A percentile compares a stretch with the other conserved stretches of the same genome.
These are phyloP conservation scores for Fonsecaea pugnacius DNA, from an alignment of 2,329 filamentous ascomycete genomes.

Conservation along the genomic window DNA sequence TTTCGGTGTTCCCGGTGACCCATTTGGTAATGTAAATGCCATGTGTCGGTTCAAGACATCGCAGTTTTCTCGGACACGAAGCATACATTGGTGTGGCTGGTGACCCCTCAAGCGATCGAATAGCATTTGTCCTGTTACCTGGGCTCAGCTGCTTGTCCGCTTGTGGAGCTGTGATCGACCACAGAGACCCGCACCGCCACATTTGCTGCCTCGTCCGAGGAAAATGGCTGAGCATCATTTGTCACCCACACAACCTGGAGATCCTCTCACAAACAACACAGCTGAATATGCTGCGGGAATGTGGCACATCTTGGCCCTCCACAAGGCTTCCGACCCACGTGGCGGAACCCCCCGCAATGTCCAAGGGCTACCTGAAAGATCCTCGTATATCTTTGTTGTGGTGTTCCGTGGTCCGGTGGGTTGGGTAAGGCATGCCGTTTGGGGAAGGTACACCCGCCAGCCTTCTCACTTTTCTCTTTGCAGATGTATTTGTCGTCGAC, in stretches of 20 bases:
- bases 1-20: not conserved
- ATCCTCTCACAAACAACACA: not conserved
- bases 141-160: not conserved
- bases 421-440: constrained; percentile 7
- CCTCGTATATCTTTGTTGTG: not conserved
- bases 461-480: constrained; percentile 3
- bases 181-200: constrained; percentile 10
- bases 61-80: not conserved
- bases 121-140: not conserved
- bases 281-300: constrained; percentile 1
- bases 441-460: constrained; percentile 17
- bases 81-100: not conserved
- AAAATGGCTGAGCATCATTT: not conserved
- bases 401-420: constrained; percentile 3
- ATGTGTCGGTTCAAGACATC: not conserved
- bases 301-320: not conserved
- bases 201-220: constrained; percentile 8
- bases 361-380: not conserved
- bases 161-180: constrained; percentile 4
- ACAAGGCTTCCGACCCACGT: not conserved
- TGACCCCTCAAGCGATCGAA: not conserved
- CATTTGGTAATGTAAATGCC: not conserved
- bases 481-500: not conserved
- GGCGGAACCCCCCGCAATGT: not conserved
- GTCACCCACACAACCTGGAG: not conserved